phyloP scores from a whole-genome alignment of 306 rosid genomes.

The Citrullus colocynthis region DNA sequence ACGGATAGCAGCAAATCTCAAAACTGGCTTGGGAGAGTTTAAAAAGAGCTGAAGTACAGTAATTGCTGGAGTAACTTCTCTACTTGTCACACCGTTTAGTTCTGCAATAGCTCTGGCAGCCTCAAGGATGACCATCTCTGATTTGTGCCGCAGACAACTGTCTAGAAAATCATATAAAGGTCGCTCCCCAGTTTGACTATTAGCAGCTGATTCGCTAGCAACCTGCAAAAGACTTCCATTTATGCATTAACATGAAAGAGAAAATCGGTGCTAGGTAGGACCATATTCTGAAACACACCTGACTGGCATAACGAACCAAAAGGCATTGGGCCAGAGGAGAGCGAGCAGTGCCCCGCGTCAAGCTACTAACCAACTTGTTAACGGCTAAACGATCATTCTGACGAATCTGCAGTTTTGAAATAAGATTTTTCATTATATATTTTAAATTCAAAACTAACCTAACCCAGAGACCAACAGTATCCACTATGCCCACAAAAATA shows the following conservation, averaged over 20 bases:
- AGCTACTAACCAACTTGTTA: constrained; percentile 96
- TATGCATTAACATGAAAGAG: constrained; percentile 6
- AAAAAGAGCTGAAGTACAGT: constrained; percentile 98
- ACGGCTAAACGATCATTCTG: constrained; percentile 97
- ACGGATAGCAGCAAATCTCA: constrained; percentile 99
- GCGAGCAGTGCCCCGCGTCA: constrained; percentile 85
- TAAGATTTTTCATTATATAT: not conserved
- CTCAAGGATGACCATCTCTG: constrained; percentile 97
- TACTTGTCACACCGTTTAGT: constrained; percentile 76
- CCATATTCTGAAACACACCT: constrained; percentile 31
- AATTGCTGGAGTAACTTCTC: constrained; percentile 92
- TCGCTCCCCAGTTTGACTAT: constrained; percentile 71
- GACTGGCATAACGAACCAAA: constrained; percentile 89
- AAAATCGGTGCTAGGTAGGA: not conserved
- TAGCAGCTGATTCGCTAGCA: constrained; percentile 68
- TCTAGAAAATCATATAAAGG: constrained; percentile 94
- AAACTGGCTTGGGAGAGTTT: constrained; percentile 93
- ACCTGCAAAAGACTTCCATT: constrained; percentile 38
- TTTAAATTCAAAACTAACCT: not conserved
- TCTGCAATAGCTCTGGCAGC: constrained; percentile 96
- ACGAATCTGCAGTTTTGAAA: constrained; percentile 58
- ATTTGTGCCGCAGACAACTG: constrained; percentile 94
- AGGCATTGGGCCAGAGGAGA: constrained; percentile 96
- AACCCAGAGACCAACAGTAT: not conserved
- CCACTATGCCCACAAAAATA: not conserved